Base-by-base conservation (phyloP, 2,329 filamentous ascomycete species). In the Beauveria asiatica region DNA sequence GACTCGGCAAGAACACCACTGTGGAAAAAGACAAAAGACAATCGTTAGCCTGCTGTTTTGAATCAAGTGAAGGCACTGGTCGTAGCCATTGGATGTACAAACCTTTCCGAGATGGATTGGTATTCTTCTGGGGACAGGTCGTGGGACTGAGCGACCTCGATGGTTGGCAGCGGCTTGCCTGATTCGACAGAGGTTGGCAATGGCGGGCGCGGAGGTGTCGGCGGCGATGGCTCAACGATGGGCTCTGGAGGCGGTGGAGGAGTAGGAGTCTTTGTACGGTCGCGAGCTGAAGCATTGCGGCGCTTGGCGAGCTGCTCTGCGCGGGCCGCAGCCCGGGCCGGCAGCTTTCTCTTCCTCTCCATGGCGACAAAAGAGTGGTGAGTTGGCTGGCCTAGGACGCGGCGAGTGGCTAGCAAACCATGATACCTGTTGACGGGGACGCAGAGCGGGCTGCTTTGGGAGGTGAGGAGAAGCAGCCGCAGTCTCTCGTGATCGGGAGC, bases 1-100 rank as follows among this genome's bases (percentile, higher is more conserved):
- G 89, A 90, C 65, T 92, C 87, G 67, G 83, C 80, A 61, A 93
- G 77, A 21, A 93, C 88, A 65, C 87, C 88, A 73, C 90, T 91
- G 67, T 55, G 62, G 61, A 17, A 45, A 48, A 49, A 33, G 37
- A 37, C 17, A 45, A 48, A 49, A 33, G 37, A 37, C 17, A 49
- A 64, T 63, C 70, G 66, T 60, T 62, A 61, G 41, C 16, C 17
- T 21, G 33, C 11, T 49, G 45, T 37, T 19, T 8, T n/a, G 49
- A 27, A 25, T 58, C 16, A n/a, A 37, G 17, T 56, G 17, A 37
- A 41, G 37, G 33, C 21, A 30, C 30, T 25, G 45, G 16, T 30
- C 41, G 25, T n/a, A 46, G 39, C 57, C 49, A 63, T 59, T 51
- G 46, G 42, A 30, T 56, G 60, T 64, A 62, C 69, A 65, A 73